Evolutionary conservation across 176 grass and related monocot species (phyloP).

Genomic region (Phyllostachys edulis): DNA sequence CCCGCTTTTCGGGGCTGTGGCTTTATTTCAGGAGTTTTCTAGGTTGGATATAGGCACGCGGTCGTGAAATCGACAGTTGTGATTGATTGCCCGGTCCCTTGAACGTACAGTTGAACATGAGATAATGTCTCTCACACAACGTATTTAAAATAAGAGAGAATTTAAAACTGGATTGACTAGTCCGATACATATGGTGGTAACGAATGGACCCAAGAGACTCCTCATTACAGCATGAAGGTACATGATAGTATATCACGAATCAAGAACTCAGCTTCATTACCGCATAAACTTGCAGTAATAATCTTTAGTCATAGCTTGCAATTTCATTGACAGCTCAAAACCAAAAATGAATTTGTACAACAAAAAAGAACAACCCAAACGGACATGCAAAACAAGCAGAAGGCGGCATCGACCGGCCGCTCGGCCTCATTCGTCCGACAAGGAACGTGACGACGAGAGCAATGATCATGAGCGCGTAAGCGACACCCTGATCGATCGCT

Average conservation of each 20-base stretch:
- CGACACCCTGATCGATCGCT: neutral
- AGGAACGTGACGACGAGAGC: neutral
- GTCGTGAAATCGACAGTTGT: too few species aligned
- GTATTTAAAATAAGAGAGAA: too few species aligned
- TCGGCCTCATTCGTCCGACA: neutral
- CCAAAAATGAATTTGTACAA: neutral
- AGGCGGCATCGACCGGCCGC: neutral
- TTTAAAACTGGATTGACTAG: too few species aligned
- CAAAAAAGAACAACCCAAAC: neutral
- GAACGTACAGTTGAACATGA: too few species aligned
- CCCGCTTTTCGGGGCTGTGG: too few species aligned
- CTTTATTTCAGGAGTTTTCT: too few species aligned
- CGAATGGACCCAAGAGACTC: too few species aligned
- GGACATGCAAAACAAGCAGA: neutral
- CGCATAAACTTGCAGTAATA: neutral
- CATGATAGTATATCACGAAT: neutral
- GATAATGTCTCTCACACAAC: too few species aligned
- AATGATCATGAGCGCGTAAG: neutral
- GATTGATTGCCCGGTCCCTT: too few species aligned
- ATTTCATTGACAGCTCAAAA: neutral
- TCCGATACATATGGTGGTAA: fast-evolving
- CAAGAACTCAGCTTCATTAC: neutral
- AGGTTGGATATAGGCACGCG: too few species aligned
- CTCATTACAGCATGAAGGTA: too few species aligned
- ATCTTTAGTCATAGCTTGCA: neutral